Evolutionary conservation across 257 asterid species (phyloP).

Genomic region (Nicotiana obtusifolia): DNA sequence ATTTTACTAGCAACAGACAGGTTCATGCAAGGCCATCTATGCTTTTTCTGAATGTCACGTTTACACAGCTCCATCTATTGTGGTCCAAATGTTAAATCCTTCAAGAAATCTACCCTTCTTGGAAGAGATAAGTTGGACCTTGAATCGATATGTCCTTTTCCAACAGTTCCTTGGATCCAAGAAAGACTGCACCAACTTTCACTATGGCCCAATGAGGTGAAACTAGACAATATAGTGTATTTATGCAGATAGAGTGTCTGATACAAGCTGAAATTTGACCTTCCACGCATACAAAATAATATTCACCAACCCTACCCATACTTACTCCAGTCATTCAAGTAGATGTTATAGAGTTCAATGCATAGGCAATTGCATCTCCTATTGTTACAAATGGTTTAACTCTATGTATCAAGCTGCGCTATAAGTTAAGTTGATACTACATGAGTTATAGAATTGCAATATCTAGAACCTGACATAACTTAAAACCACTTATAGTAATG

Average conservation of each 20-base stretch:
- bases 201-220: neutral
- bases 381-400: neutral
- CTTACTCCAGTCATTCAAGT: neutral
- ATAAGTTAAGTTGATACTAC: neutral
- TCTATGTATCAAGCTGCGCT: neutral
- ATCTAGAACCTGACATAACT: neutral
- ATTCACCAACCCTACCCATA: neutral
- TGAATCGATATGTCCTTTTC: neutral
- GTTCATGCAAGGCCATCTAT: neutral
- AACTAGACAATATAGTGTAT: neutral
- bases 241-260: neutral
- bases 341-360: neutral
- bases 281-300: neutral
- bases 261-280: neutral
- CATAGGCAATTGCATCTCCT: neutral
- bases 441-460: neutral
- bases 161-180: neutral
- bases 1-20: neutral
- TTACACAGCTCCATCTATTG: neutral
- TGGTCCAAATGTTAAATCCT: neutral
- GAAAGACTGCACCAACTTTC: neutral
- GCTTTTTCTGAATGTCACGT: neutral
- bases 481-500: neutral
- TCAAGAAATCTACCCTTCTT: neutral
- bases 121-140: neutral